Base-by-base conservation (phyloP, 2,329 filamentous ascomycete genomes). In the Arachnomyces sp. region DNA sequence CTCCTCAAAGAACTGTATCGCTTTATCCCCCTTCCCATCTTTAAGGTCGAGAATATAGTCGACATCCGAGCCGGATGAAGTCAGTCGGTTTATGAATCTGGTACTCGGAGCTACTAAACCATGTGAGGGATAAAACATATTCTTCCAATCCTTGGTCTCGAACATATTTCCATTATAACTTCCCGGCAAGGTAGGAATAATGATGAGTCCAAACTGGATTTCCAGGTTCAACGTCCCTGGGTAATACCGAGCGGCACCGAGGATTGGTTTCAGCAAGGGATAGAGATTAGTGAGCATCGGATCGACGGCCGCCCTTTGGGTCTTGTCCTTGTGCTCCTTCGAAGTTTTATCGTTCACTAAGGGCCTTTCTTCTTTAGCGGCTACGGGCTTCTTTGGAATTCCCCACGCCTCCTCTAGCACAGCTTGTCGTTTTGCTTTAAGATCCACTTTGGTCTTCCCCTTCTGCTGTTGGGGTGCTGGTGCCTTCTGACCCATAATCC, bases 31-130 rank as follows among this genome's bases (percentile, higher is more conserved):
- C 31, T 51, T 47, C 8, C 47, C 45, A 8, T 48, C 52, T 30
- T 57, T 56, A 28, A 65, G 34, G 42, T 59, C 53, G 7, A 69
- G 46, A 5, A 66, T 51, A 36, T 59, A 47, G 39, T 69, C 63
- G 34, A 66, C 45, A 38, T 68, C 66, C 3, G 51, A 47, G 9
- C 64, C 62, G n/a, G 59, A 61, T 1, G 55, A 54, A n/a, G 65
- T 67, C 12, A 68, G 40, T 32, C 56, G 52, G 32, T 57, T 55
- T 28, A 59, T 54, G 39, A 68, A 67, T 6, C 50, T 55, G 1
- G 59, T 59, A 6, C 50, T 52, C 11, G 57, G 57, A 2, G 52
- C 44, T 4, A 40, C 37, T 28, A 59, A 31, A 16, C 53, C 51
- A 38, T 50, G 51, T 3, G 42, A 41, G 11, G 61, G 54, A 7